These are phyloP conservation scores for Tanacetum coccineum DNA, from an alignment of 129 eudicot genomes.

Conservation along the genomic window DNA sequence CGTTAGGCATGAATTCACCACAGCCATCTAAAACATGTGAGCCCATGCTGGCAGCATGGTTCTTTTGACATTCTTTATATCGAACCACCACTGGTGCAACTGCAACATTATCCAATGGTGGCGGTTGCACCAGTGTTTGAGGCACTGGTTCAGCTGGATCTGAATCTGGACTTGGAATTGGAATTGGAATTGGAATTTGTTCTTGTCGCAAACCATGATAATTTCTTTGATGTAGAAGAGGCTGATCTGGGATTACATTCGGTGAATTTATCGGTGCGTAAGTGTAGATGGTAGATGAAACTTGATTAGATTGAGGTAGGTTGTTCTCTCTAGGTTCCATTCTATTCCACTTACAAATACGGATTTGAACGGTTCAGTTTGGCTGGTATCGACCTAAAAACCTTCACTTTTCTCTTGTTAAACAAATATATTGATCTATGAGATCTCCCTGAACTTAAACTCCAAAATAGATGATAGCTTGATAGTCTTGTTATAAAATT, in stretches of 20 bases:
- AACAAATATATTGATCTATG: neutral
- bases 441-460: slow-evolving; percentile 14
- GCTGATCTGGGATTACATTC: slow-evolving; percentile 42
- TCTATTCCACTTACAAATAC: slow-evolving; percentile 8
- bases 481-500: neutral
- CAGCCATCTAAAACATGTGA: slow-evolving; percentile 70
- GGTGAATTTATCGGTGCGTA: slow-evolving; percentile 25
- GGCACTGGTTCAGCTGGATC: slow-evolving; percentile 23
- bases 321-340: slow-evolving; percentile 43
- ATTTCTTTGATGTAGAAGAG: slow-evolving; percentile 33
- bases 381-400: no score
- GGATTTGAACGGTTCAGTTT: no score
- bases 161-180: slow-evolving; percentile 39
- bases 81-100: slow-evolving; percentile 16
- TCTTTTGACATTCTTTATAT: slow-evolving; percentile 67
- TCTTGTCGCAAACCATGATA: slow-evolving; percentile 24
- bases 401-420: slow-evolving; percentile 19
- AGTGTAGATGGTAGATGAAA: slow-evolving; percentile 31
- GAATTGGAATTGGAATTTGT: slow-evolving; percentile 20
- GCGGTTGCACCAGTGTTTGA: slow-evolving; percentile 22
- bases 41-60: slow-evolving; percentile 74
- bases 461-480: slow-evolving; percentile 8
- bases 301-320: slow-evolving; percentile 32
- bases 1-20: slow-evolving; percentile 80
- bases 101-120: slow-evolving; percentile 10